Evolutionary conservation across 805 yeast species (phyloP).

Genomic region (Jamesozyma rosinii): DNA sequence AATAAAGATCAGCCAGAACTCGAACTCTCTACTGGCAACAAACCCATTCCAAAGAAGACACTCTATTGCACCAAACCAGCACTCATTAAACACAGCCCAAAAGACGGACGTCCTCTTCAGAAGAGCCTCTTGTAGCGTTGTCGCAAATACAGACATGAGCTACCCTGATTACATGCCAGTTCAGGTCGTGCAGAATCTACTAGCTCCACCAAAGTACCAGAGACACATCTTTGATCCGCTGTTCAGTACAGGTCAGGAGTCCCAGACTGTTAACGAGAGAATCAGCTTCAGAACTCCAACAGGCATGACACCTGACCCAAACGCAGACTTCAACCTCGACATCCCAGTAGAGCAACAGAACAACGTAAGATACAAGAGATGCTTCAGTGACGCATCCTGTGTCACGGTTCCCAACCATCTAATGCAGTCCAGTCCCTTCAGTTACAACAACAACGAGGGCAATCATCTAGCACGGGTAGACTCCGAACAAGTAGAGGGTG

Average conservation of each 20-base stretch:
- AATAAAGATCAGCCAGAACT: not conserved
- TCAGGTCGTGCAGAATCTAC: constrained; percentile 29
- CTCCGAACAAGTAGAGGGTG: not conserved
- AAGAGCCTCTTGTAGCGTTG: not conserved
- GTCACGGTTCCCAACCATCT: constrained; percentile 1
- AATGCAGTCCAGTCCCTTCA: not conserved
- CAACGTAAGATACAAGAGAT: not conserved
- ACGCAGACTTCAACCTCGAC: not conserved
- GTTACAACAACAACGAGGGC: not conserved
- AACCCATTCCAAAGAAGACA: not conserved
- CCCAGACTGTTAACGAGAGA: constrained; percentile 1
- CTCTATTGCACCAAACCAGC: too few relatives aligned
- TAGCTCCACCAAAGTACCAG: constrained; percentile 81
- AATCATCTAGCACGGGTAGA: too few relatives aligned
- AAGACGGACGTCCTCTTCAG: not conserved
- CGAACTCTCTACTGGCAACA: not conserved
- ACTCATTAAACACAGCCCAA: not conserved
- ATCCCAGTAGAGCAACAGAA: not conserved
- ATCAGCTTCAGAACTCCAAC: constrained; percentile 32
- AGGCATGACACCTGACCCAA: not conserved
- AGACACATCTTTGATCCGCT: constrained; percentile 53
- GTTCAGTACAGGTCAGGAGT: not conserved
- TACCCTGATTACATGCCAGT: constrained; percentile 1
- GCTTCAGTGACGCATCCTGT: constrained; percentile 1
- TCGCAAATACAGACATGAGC: too few relatives aligned